Conservation (phyloP, 768 basidiomycete species). For the Porphyrellus cyaneotinctus region DNA sequence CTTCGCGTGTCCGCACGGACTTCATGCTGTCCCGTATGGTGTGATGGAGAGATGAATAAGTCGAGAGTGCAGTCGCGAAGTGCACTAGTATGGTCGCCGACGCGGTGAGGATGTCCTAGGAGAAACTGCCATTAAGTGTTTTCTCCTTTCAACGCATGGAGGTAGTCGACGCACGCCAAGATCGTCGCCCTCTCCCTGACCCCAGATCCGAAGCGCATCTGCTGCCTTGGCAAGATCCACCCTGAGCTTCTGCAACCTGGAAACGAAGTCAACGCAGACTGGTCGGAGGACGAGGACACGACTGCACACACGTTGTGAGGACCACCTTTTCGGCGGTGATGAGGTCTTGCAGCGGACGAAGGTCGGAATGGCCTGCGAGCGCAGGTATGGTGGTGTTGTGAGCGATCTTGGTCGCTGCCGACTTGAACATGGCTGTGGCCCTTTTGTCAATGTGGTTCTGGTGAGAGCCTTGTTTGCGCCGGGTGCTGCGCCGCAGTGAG, state of each 20-base stretch:
- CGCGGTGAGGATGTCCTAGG: slow-evolving; percentile 69
- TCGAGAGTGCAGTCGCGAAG: slow-evolving; percentile 61
- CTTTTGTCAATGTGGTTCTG: not conserved
- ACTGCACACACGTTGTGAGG: slow-evolving; percentile 56
- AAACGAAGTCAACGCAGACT: not conserved
- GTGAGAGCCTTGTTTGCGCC: slow-evolving; percentile 1
- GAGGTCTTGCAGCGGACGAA: slow-evolving; percentile 79
- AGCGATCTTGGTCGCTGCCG: slow-evolving; percentile 76
- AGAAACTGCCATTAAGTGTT: not conserved
- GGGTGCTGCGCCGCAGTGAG: slow-evolving; percentile 1
- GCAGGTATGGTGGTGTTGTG: slow-evolving; percentile 83
- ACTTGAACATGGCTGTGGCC: slow-evolving; percentile 60
- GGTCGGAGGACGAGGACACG: not conserved
- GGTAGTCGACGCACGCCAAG: slow-evolving; percentile 50
- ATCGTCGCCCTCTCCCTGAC: slow-evolving; percentile 77
- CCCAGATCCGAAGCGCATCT: slow-evolving; percentile 72
- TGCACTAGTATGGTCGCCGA: slow-evolving; percentile 65
- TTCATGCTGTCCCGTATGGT: slow-evolving; percentile 68
- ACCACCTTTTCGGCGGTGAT: slow-evolving; percentile 87
- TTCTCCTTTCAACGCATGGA: not conserved
- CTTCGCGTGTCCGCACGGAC: slow-evolving; percentile 77
- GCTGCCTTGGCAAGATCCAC: slow-evolving; percentile 63
- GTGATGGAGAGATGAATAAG: slow-evolving; percentile 69
- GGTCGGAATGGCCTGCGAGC: slow-evolving; percentile 68
- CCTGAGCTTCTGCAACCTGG: slow-evolving; percentile 62